Base-by-base conservation (phyloP, 1,284 basidiomycete genomes). In the Marasmius oreades region DNA sequence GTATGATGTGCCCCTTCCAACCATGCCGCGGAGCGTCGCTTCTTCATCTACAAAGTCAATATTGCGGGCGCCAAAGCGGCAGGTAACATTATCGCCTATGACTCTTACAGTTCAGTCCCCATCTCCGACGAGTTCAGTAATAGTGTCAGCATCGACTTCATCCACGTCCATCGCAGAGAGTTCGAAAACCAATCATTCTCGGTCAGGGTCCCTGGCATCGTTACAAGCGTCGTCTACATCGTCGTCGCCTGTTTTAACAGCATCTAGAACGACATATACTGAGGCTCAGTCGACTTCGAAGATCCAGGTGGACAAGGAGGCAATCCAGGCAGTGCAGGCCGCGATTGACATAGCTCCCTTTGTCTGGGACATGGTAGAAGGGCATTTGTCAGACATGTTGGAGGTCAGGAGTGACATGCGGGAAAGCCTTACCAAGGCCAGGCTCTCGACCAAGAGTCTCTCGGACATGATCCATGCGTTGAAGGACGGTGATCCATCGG, bases 331-430 rank as follows among this genome's bases (percentile, higher is more conserved):
- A 12, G 83, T 92, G 68, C 81, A 82, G 60, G 70, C 73, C 12
- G 86, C 88, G 31, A 79, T 90, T 8, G 81, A 85, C 20, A 78
- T 85, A 8, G 88, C 89, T n/a, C 84, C 86, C 1, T 73, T 75
- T 39, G 84, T 89, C 26, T 92, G 90, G 87, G 76, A 81, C 57
- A 80, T 85, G 75, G 81, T 89, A 67, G 81, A 85, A 64, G 81
- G 82, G 56, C 74, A 86, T 55, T 67, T 86, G 34, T 73, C 70
- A 20, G 79, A 82, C 28, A 68, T 73, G 34, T 59, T 75, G 42
- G 76, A 75, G 36, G 59, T 66, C 22, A 70, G 67, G 26, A 67
- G 66, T 23, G 77, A 84, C 42, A 67, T 85, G 53, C 68, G 70
- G 47, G 80, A 81, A 46, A 77, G 71, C 39, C 71, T 90, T 12